Evolutionary conservation across 495 filamentous ascomycete species (phyloP).

Genomic region (Podospora sp.): DNA sequence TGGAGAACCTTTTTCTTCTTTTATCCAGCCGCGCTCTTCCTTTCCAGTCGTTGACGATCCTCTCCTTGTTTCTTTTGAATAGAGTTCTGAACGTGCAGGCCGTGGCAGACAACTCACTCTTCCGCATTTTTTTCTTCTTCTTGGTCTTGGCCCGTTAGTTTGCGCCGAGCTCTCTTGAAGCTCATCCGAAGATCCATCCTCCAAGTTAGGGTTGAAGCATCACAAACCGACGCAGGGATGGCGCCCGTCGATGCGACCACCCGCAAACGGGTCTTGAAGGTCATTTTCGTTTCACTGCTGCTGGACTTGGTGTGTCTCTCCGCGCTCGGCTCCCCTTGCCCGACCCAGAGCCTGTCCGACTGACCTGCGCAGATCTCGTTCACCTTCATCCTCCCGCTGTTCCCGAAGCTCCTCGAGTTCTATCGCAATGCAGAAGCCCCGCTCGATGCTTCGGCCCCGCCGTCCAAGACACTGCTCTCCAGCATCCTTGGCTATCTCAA

Average conservation of each 20-base stretch:
- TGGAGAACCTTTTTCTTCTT: neutral
- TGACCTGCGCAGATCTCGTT: slow-evolving; percentile 46
- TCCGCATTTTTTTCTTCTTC: neutral
- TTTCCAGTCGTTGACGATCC: slow-evolving; percentile 5
- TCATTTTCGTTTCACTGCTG: slow-evolving; percentile 61
- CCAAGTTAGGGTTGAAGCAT: neutral
- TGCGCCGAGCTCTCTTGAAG: neutral
- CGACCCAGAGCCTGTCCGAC: slow-evolving; percentile 20
- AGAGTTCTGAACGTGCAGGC: slow-evolving; percentile 7
- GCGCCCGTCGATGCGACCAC: slow-evolving; percentile 49
- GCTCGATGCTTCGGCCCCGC: slow-evolving; percentile 52
- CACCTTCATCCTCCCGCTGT: slow-evolving; percentile 97
- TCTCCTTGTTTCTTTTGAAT: slow-evolving; percentile 3
- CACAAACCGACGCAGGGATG: slow-evolving; percentile 35
- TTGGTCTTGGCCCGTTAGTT: neutral
- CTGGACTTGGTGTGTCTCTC: slow-evolving; percentile 52
- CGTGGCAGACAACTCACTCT: neutral
- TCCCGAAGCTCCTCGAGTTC: slow-evolving; percentile 91
- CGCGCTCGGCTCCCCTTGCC: slow-evolving; percentile 1
- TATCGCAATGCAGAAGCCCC: slow-evolving; percentile 74
- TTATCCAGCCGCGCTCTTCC: slow-evolving; percentile 3
- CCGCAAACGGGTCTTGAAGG: slow-evolving; percentile 81
- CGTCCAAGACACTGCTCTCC: slow-evolving; percentile 65
- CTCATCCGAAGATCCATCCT: slow-evolving; percentile 3
- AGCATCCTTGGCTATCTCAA: slow-evolving; percentile 83